Evolutionary conservation across 352 stramenopile species (phyloP), one percentile per base, ranked within the genome.

Genomic region (Phytophthora megakarya): DNA sequence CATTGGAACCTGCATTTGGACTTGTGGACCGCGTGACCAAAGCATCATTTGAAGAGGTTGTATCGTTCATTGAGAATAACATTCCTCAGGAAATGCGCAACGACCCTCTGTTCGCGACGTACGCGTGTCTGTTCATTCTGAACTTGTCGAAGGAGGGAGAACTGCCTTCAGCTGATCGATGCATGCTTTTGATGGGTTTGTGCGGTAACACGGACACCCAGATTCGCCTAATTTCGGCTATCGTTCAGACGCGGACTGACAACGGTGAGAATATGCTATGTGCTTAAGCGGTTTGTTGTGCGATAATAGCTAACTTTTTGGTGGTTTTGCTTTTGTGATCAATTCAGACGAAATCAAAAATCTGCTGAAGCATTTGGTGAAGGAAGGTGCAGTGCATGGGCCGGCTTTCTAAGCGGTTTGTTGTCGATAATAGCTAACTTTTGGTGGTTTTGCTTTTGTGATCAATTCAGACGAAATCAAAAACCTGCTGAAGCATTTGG

Each of bases 141-240:
- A 75, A 69, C 23, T 51, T 73, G 28, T 71, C 64, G n/a, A 80
- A 87, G 53, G 66, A 81, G 33, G 79, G 61, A n/a, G 70, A 82
- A 39, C 30, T 87, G 46, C 83, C 83, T 6, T 91, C 81, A 50
- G 48, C 60, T 23, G 80, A 89, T 45, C 74, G 76, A 11, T 80
- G 75, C 64, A 86, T 90, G 71, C 80, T 95, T 40, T 54, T 95
- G 8, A 89, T 71, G 18, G 86, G 86, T 21, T 84, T 95, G 25
- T 90, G 81, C 58, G 78, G 78, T 40, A 81, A 75, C 37, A 49
- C 72, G 3, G 82, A 93, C 56, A 90, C 72, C 19, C 82, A 93
- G 43, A 72, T 76, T 52, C 76, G 74, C 1, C 54, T 95, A 21
- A 52, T 93, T 3, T 76, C 79, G 23, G 80, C 72, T n/a, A 80